These are phyloP conservation scores for Plasmodium falciparum DNA, from an alignment of 169 alveolate genomes.

Conservation along the genomic window DNA sequence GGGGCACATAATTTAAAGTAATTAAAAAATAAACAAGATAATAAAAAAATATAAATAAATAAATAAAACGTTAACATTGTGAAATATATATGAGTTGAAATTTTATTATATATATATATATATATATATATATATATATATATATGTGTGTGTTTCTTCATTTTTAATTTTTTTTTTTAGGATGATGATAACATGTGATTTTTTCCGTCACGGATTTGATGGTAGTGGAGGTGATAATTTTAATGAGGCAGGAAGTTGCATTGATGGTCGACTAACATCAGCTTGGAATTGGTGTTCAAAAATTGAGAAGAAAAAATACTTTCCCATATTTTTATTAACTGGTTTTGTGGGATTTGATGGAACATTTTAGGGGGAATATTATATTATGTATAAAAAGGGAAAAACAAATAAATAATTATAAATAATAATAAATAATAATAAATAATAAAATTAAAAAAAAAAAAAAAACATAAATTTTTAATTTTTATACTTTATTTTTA, in stretches of 20 bases:
- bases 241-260: slow-evolving; percentile 96
- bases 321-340: slow-evolving; percentile 93
- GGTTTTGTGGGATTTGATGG: slow-evolving; percentile 95
- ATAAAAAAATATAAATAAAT: neutral
- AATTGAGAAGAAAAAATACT: slow-evolving; percentile 92
- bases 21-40: slow-evolving; percentile 24
- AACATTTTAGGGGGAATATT: slow-evolving; percentile 59
- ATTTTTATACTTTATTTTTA: too few relatives aligned
- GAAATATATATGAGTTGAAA: too few relatives aligned
- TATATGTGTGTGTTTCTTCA: neutral
- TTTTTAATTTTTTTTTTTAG: slow-evolving; percentile 21
- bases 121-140: neutral
- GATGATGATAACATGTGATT: slow-evolving; percentile 91
- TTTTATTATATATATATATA: neutral
- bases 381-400: neutral
- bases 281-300: slow-evolving; percentile 96
- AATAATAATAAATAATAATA: too few relatives aligned
- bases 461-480: neutral
- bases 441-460: slow-evolving; percentile 1
- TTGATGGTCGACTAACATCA: slow-evolving; percentile 95
- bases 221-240: slow-evolving; percentile 96
- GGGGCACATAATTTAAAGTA: slow-evolving; percentile 87
- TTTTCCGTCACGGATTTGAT: slow-evolving; percentile 95
- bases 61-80: neutral
- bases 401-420: neutral